Evolutionary conservation across 257 asterid genomes (phyloP).

Genomic region (Scutellaria barbata): DNA sequence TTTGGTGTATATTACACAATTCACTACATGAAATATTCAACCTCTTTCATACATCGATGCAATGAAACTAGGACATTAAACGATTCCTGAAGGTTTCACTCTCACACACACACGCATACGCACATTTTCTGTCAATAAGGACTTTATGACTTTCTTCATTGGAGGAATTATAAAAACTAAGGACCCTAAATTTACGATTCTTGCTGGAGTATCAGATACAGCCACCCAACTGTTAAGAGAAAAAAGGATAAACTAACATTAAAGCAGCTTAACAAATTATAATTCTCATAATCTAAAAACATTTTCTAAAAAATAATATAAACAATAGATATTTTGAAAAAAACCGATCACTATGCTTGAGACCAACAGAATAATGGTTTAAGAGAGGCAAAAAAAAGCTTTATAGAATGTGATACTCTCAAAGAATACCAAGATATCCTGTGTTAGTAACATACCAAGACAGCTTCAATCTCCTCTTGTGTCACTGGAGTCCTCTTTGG

Average conservation of each 20-base stretch:
- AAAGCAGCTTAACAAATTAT: too few relatives aligned
- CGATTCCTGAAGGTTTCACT: too few relatives aligned
- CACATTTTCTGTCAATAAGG: conserved; percentile 5
- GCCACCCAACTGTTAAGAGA: conserved; percentile 72
- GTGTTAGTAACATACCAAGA: conserved; percentile 54
- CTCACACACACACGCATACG: too few relatives aligned
- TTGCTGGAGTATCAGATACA: conserved; percentile 43
- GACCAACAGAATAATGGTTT: not conserved
- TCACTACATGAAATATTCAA: too few relatives aligned
- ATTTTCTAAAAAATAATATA: not conserved
- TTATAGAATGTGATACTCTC: not conserved
- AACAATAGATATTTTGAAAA: not conserved
- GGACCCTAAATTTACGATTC: conserved; percentile 11
- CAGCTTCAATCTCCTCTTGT: conserved; percentile 75
- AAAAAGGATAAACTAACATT: conserved; percentile 2
- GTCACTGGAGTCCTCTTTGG: conserved; percentile 81
- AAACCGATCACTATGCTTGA: not conserved
- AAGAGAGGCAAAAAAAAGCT: not conserved
- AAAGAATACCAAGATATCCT: not conserved
- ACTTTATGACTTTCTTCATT: not conserved
- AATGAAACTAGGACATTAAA: too few relatives aligned
- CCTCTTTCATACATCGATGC: too few relatives aligned
- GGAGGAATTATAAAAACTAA: not conserved
- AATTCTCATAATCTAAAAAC: not conserved
- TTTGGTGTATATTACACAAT: too few relatives aligned